A percentile compares a stretch with the other conserved stretches of the same genome.
These are phyloP conservation scores for Coniferiporia weirii DNA, from an alignment of 1,284 basidiomycete species.

Conservation along the genomic window DNA sequence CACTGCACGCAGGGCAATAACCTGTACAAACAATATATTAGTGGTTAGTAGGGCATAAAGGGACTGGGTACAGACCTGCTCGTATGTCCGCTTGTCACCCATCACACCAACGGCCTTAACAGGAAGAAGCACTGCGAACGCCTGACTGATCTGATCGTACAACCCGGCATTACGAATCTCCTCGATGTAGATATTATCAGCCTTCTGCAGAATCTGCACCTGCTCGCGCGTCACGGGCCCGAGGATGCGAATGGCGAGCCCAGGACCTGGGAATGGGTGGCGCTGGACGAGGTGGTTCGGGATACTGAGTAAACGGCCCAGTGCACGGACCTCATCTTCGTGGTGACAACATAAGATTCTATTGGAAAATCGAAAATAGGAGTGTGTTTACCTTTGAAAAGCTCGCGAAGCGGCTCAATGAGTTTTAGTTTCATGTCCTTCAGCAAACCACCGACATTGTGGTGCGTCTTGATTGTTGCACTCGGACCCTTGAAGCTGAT, in stretches of 20 bases:
- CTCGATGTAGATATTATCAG: constrained; percentile 96
- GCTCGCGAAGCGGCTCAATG: constrained; percentile 94
- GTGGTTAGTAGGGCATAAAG: constrained; percentile 21
- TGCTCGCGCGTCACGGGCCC: constrained; percentile 92
- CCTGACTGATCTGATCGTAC: constrained; percentile 95
- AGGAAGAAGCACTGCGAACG: constrained; percentile 95
- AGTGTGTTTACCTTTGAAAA: constrained; percentile 82
- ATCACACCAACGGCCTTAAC: constrained; percentile 97
- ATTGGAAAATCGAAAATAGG: constrained; percentile 20
- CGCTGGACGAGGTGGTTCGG: constrained; percentile 92
- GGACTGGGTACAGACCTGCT: constrained; percentile 70
- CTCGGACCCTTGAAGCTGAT: constrained; percentile 99
- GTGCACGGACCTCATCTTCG: constrained; percentile 90
- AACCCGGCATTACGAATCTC: constrained; percentile 92
- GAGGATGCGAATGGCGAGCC: constrained; percentile 97
- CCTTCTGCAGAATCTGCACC: constrained; percentile 91
- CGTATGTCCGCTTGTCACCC: constrained; percentile 96
- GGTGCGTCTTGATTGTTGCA: constrained; percentile 99
- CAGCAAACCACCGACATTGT: constrained; percentile 96
- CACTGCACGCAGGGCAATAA: constrained; percentile 87
- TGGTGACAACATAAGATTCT: constrained; percentile 3
- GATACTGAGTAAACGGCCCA: constrained; percentile 88
- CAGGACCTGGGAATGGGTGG: constrained; percentile 99
- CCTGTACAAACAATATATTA: constrained; percentile 35
- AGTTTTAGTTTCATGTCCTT: constrained; percentile 99